A percentile compares a stretch with the other conserved stretches of the same genome.
Conservation (phyloP, 2,329 filamentous ascomycete species). For the Aplosporella prunicola region DNA sequence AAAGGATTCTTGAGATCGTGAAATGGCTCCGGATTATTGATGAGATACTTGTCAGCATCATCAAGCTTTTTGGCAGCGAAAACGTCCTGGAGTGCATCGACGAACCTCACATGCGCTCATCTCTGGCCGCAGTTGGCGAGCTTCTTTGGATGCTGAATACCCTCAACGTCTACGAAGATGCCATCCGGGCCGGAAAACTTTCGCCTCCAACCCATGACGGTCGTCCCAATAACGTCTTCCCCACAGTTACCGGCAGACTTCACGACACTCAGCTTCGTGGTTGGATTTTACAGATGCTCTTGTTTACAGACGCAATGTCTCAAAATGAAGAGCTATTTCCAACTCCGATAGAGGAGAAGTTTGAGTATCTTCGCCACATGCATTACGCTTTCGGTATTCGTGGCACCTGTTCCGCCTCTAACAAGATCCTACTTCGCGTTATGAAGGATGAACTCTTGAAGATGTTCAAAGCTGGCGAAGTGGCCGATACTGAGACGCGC, state of each 20-base stretch:
- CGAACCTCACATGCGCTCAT: slow-evolving; percentile 63
- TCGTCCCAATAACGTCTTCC: slow-evolving; percentile 24
- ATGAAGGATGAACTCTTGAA: slow-evolving; percentile 77
- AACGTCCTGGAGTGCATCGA: slow-evolving; percentile 81
- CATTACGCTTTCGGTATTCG: slow-evolving; percentile 79
- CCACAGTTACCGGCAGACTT: slow-evolving; percentile 50
- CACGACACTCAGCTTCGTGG: slow-evolving; percentile 79
- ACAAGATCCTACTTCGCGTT: slow-evolving; percentile 81
- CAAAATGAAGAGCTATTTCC: slow-evolving; percentile 58
- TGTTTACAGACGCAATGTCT: slow-evolving; percentile 64
- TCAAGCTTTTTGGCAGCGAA: slow-evolving; percentile 56
- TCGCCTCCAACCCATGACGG: slow-evolving; percentile 50
- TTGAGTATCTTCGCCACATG: slow-evolving; percentile 69
- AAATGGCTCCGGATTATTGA: slow-evolving; percentile 72
- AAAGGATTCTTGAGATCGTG: slow-evolving; percentile 62
- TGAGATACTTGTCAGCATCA: slow-evolving; percentile 60
- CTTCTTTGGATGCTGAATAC: slow-evolving; percentile 68
- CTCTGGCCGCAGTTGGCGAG: slow-evolving; percentile 61
- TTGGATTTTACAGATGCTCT: slow-evolving; percentile 78
- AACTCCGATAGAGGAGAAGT: slow-evolving; percentile 59
- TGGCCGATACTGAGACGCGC: slow-evolving; percentile 56
- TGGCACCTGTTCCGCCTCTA: slow-evolving; percentile 73
- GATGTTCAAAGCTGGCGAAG: slow-evolving; percentile 46
- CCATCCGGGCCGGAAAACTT: slow-evolving; percentile 67
- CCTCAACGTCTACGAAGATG: slow-evolving; percentile 74